phyloP scores from a whole-genome alignment of 2,329 filamentous ascomycete genomes.

The Colletotrichum incanum region DNA sequence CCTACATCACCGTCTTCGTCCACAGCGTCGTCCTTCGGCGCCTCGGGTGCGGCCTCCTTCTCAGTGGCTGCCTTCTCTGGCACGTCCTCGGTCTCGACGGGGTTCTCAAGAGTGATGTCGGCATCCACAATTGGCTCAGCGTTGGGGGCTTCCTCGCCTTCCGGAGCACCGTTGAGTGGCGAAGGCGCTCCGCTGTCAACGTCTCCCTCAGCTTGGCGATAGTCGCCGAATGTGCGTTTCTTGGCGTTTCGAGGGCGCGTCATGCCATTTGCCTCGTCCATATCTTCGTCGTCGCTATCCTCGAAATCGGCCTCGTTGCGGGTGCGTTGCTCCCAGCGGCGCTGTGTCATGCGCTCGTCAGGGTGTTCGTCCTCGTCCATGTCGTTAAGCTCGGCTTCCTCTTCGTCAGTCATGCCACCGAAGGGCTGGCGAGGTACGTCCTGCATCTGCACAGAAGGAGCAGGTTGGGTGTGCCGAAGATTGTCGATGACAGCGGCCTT shows the following conservation, averaged over 20 bases:
- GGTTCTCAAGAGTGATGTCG: conserved; percentile 52
- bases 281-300: conserved; percentile 91
- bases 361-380: conserved; percentile 89
- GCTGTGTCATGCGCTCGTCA: conserved; percentile 86
- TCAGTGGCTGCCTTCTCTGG: conserved; percentile 27
- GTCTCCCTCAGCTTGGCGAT: conserved; percentile 59
- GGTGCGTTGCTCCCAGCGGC: conserved; percentile 85
- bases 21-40: conserved; percentile 50
- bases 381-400: conserved; percentile 76
- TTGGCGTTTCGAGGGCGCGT: conserved; percentile 64
- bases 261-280: conserved; percentile 80
- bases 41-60: conserved; percentile 33
- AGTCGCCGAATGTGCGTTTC: conserved; percentile 69
- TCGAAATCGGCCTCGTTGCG: conserved; percentile 86
- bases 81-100: conserved; percentile 48
- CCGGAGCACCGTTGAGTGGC: conserved; percentile 55
- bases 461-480: conserved; percentile 86
- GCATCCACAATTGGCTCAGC: conserved; percentile 46
- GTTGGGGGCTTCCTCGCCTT: conserved; percentile 48
- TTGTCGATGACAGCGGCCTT: conserved; percentile 89
- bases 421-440: conserved; percentile 77
- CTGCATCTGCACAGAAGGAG: conserved; percentile 92
- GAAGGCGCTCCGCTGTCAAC: conserved; percentile 57
- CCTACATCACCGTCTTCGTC: conserved; percentile 68
- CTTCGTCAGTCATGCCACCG: conserved; percentile 76